Evolutionary conservation across 2,329 filamentous ascomycete species (phyloP).

Genomic region (Fusarium brevicatenulatum): DNA sequence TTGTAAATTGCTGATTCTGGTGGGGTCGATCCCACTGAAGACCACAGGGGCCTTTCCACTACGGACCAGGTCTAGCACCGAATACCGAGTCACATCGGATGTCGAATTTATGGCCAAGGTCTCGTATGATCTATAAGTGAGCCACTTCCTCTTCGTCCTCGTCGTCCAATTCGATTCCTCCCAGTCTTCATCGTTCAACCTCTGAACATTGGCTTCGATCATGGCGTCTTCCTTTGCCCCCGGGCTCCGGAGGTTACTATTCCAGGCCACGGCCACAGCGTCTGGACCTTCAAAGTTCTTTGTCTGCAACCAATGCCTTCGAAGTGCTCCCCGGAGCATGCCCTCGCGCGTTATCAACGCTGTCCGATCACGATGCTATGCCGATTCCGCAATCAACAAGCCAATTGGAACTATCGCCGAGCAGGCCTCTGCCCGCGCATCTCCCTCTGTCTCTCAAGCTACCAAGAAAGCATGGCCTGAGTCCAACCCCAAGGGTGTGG

Average conservation of each 20-base stretch:
- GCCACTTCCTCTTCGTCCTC: slow-evolving; percentile 2
- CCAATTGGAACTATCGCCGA: slow-evolving; percentile 44
- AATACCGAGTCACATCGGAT: slow-evolving; percentile 38
- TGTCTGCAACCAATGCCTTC: slow-evolving; percentile 62
- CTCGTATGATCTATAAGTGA: slow-evolving; percentile 38
- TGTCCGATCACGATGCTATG: slow-evolving; percentile 53
- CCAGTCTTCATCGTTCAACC: neutral
- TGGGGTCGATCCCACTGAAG: slow-evolving; percentile 6
- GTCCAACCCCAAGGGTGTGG: slow-evolving; percentile 79
- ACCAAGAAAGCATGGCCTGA: slow-evolving; percentile 62
- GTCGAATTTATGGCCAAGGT: slow-evolving; percentile 27
- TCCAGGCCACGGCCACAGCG: slow-evolving; percentile 48
- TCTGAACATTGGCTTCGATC: slow-evolving; percentile 32
- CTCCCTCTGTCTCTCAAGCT: slow-evolving; percentile 36
- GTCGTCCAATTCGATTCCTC: slow-evolving; percentile 11
- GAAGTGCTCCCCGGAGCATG: slow-evolving; percentile 46
- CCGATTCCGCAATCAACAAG: slow-evolving; percentile 47
- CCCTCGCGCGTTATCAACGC: slow-evolving; percentile 54
- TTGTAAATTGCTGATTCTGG: slow-evolving; percentile 35
- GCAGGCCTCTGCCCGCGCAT: slow-evolving; percentile 40
- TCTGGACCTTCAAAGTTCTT: slow-evolving; percentile 52
- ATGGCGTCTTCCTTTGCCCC: slow-evolving; percentile 58
- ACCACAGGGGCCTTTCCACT: neutral
- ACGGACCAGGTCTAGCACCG: slow-evolving; percentile 24
- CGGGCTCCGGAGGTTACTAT: slow-evolving; percentile 54